Base-by-base conservation (phyloP, 2,329 filamentous ascomycete species). In the Penicillium sp. region DNA sequence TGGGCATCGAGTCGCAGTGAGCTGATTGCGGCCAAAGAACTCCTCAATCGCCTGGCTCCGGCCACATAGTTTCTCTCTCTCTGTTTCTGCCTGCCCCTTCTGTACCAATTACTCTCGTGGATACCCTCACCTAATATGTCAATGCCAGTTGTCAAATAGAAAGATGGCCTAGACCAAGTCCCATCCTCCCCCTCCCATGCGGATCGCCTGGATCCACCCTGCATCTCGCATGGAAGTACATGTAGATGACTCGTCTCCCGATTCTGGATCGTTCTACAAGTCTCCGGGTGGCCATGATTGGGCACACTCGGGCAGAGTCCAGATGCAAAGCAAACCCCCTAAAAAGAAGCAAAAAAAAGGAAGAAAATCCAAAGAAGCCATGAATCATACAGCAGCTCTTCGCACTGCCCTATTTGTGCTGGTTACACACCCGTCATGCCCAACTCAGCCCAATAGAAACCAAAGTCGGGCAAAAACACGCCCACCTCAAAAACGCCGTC, bases 1-100 rank as follows among this genome's bases (percentile, higher is more conserved):
- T 66, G 63, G 52, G 69, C 67, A 50, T 63, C 61, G 23, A 66
- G 64, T 32, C 67, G 71, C 57, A 66, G 68, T 34, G 75, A 76
- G 55, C 58, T 78, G 4, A 70, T 72, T 53, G 73, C 75, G 15
- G 71, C 71, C 20, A 70, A 75, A 56, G 71, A 72, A 46, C 56
- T 78, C 48, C 60, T 78, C 46, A 65, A 69, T 64, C 65, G 57
- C 27, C 57, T 60, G 40, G 44, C 50, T 40, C 37, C 39, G 37
- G 33, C 40, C 6, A 18, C 44, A 54, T 58, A 45, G 54, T 49
- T 40, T 15, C 27, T 46, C 42, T 46, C 23, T 49, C 47, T 21
- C 24, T 48, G 41, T 32, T 39, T 10, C 18, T 15, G 5, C 13
- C 2, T 23, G 6, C 10, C 17, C 29, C 23, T 51, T 20, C 13